phyloP scores from a whole-genome alignment of 148 eudicot species.

The Dysphania ambrosioides region DNA sequence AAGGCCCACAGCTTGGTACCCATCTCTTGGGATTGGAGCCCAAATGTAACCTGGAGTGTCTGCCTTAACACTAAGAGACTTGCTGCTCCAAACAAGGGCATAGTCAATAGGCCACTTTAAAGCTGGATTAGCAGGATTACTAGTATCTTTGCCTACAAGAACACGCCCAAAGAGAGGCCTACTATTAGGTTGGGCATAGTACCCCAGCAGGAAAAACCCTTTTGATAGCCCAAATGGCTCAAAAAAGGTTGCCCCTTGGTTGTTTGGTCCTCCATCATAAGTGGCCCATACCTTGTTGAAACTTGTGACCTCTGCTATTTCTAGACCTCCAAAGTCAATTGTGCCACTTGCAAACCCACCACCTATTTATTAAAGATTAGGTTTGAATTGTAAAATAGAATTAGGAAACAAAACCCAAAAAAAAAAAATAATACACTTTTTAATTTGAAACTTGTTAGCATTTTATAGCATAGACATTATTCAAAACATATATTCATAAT shows the following conservation, averaged over 20 bases:
- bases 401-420: background rate
- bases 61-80: slow-evolving; percentile 22
- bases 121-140: slow-evolving; percentile 16
- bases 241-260: slow-evolving; percentile 34
- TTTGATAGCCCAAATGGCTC: slow-evolving; percentile 34
- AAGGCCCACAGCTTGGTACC: slow-evolving; percentile 37
- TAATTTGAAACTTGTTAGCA: background rate
- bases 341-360: slow-evolving; percentile 35
- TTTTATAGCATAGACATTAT: background rate
- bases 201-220: slow-evolving; percentile 33
- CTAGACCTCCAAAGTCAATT: slow-evolving; percentile 42
- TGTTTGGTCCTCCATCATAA: slow-evolving; percentile 35
- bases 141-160: slow-evolving; percentile 32
- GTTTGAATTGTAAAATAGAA: no score
- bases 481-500: no score
- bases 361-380: slow-evolving; percentile 21
- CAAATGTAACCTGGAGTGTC: slow-evolving; percentile 37
- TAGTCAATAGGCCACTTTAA: slow-evolving; percentile 34
- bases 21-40: slow-evolving; percentile 34
- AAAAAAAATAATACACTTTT: no score
- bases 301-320: slow-evolving; percentile 23
- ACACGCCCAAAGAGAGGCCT: slow-evolving; percentile 34
- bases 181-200: slow-evolving; percentile 38
- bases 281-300: slow-evolving; percentile 39
- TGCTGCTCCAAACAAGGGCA: slow-evolving; percentile 44